A percentile compares a stretch with the other conserved stretches of the same genome.
These are phyloP conservation scores for Ogataea dorogensis DNA, from an alignment of 805 yeast species.

Conservation along the genomic window DNA sequence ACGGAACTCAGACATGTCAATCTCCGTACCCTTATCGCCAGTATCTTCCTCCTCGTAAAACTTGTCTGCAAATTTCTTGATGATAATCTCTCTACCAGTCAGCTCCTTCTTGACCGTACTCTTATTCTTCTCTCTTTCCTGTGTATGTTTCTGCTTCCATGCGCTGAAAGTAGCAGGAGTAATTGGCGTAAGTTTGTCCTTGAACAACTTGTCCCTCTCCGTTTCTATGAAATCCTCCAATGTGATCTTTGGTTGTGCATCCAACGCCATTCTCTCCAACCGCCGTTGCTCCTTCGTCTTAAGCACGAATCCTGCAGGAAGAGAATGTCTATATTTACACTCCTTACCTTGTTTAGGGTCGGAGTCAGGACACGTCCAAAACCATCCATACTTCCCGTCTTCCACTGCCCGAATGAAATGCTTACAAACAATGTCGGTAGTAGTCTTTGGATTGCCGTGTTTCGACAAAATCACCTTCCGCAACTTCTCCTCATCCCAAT, in stretches of 20 bases:
- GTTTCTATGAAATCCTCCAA: slow-evolving; percentile 94
- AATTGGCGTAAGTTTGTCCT: slow-evolving; percentile 76
- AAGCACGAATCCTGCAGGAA: slow-evolving; percentile 95
- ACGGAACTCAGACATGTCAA: slow-evolving; percentile 59
- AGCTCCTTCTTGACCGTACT: slow-evolving; percentile 46
- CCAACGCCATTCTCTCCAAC: slow-evolving; percentile 80
- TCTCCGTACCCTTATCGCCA: slow-evolving; percentile 47
- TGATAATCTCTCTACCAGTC: slow-evolving; percentile 69
- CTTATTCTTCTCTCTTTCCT: slow-evolving; percentile 46
- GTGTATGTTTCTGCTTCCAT: slow-evolving; percentile 77
- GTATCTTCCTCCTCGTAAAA: slow-evolving; percentile 53
- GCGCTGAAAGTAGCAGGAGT: slow-evolving; percentile 72
- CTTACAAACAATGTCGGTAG: slow-evolving; percentile 94
- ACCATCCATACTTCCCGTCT: slow-evolving; percentile 97
- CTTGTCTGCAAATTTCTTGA: slow-evolving; percentile 57
- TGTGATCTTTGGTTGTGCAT: slow-evolving; percentile 83
- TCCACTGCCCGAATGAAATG: slow-evolving; percentile 95
- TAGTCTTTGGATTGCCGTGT: slow-evolving; percentile 91
- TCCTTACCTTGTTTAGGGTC: slow-evolving; percentile 54
- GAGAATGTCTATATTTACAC: slow-evolving; percentile 92
- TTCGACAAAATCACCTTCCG: slow-evolving; percentile 82
- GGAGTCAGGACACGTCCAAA: slow-evolving; percentile 96
- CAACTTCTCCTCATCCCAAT: slow-evolving; percentile 96
- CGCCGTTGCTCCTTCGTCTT: slow-evolving; percentile 96
- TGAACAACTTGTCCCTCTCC: slow-evolving; percentile 83